Evolutionary conservation across 2,329 filamentous ascomycete species (phyloP), one percentile per base, ranked within the genome.

Genomic region (Bertia moriformis): DNA sequence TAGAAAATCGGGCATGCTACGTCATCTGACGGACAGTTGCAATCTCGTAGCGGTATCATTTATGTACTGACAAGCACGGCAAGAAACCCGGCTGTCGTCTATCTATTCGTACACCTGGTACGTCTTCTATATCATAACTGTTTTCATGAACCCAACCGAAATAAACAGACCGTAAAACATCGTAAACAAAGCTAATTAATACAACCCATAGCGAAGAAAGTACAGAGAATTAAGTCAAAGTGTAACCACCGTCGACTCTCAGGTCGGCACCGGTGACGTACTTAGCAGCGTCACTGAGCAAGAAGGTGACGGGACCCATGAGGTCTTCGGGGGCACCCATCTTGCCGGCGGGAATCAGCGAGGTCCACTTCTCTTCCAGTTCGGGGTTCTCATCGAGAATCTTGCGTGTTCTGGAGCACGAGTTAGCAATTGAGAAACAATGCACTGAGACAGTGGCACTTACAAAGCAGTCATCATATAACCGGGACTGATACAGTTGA

Each of bases 401-500:
- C 66, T 93, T 93, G 64, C 87, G 78, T 32, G 87, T 95, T 39
- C 84, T 22, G 3, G 4, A 35, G 12, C 13, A 3, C 38, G 33
- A 24, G 30, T 7, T 19, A 40, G 12, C 18, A 22, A 41, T 27
- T 13, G 18, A 19, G n/a, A 24, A 19, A 15, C 37, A 40, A 38
- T 35, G 22, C 29, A n/a, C n/a, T n/a, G n/a, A n/a, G n/a, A n/a
- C n/a, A n/a, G n/a, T n/a, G n/a, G n/a, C 29, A 63, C 82, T 74
- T 69, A 89, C 83, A 95, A 63, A 42, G 87, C 83, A 14, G 89
- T 95, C 48, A 94, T 66, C 89, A 96, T 96, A 62, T 96, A 96
- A 35, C 91, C 89, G 0, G 89, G 89, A 19, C 81, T 87, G 56
- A 96, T 91, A 60, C 84, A 91, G 65, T 96, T 96, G 48, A 96